A percentile compares a stretch with the other conserved stretches of the same genome.
phyloP scores from a whole-genome alignment of 495 filamentous ascomycete species.

The Penicillium roqueforti region DNA sequence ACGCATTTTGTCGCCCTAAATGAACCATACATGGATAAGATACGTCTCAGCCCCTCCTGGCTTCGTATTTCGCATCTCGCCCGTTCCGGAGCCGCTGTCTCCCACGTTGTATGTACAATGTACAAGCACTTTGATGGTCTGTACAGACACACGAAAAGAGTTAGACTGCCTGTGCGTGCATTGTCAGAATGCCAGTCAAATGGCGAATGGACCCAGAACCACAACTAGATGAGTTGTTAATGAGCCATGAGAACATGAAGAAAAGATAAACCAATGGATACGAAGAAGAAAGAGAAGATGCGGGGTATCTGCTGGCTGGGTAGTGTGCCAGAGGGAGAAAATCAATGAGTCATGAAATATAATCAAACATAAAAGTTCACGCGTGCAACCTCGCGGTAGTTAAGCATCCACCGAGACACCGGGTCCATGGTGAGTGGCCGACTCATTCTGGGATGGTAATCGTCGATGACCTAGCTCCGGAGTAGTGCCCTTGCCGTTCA shows the following conservation, averaged over 20 bases:
- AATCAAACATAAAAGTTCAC: conserved; percentile 4
- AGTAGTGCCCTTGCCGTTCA: conserved; percentile 37
- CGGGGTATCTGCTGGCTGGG: conserved; percentile 25
- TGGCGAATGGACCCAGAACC: neutral
- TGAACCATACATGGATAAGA: neutral
- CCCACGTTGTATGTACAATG: neutral
- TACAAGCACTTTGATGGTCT: neutral
- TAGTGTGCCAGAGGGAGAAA: conserved; percentile 27
- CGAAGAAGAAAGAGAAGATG: conserved; percentile 17
- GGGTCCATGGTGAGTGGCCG: conserved; percentile 23
- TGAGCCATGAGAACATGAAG: neutral
- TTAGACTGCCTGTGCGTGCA: neutral
- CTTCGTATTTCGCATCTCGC: neutral
- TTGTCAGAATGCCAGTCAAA: neutral
- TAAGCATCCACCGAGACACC: conserved; percentile 39
- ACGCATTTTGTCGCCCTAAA: neutral
- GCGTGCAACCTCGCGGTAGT: neutral
- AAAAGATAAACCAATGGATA: conserved; percentile 1
- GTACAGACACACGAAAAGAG: neutral
- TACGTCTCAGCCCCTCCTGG: neutral
- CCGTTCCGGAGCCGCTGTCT: neutral
- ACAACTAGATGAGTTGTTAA: neutral
- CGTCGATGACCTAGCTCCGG: conserved; percentile 25
- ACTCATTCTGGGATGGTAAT: conserved; percentile 22
- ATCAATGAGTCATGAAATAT: conserved; percentile 32